phyloP scores from a whole-genome alignment of 768 basidiomycete genomes.

The Boletus sensibilis region DNA sequence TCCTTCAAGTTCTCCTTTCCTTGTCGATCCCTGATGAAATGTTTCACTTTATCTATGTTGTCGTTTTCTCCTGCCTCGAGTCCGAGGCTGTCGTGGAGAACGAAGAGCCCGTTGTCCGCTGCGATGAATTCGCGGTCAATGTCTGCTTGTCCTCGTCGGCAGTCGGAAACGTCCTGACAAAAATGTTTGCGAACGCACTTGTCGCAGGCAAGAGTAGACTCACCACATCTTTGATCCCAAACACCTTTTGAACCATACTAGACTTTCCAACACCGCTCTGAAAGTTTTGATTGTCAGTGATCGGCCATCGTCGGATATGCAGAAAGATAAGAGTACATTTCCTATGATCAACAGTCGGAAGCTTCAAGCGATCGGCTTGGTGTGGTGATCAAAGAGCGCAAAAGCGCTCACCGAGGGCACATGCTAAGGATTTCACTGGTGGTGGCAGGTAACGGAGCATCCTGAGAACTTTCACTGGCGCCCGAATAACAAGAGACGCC shows the following conservation, averaged over 20 bases:
- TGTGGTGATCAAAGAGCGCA: not conserved
- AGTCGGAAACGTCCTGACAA: not conserved
- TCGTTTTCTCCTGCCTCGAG: not conserved
- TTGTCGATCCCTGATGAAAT: not conserved
- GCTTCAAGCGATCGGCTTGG: not conserved
- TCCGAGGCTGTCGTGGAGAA: not conserved
- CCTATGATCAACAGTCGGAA: not conserved
- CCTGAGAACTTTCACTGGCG: too few species aligned
- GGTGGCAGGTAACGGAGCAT: not conserved
- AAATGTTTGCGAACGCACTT: not conserved
- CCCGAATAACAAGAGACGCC: not conserved
- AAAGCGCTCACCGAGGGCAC: not conserved
- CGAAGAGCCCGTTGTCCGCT: not conserved
- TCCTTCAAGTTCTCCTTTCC: not conserved
- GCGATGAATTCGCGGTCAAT: not conserved
- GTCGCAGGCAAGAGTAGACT: too few species aligned
- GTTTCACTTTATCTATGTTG: not conserved
- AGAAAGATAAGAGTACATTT: not conserved
- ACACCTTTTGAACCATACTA: not conserved
- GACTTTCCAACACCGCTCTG: not conserved
- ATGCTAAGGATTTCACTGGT: not conserved
- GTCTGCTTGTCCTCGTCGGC: not conserved
- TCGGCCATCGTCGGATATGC: too few species aligned
- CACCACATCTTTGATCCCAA: not conserved
- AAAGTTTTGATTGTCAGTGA: not conserved